Conservation (phyloP, 208 protist genomes). For the Wallacemonas rigidus region DNA sequence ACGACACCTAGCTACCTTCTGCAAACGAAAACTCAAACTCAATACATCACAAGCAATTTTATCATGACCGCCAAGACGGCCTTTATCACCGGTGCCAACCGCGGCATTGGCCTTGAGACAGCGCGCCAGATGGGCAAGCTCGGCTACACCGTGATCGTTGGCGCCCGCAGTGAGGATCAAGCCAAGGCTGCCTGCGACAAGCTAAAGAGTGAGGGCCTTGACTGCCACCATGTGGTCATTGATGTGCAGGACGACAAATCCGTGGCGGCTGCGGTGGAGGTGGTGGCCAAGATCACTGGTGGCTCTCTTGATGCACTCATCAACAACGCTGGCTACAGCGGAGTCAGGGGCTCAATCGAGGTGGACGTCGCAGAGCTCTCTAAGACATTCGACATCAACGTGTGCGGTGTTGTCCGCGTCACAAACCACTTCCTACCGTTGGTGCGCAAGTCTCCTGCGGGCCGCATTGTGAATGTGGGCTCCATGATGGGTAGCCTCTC, state of each 20-base stretch:
- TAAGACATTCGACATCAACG: constrained; percentile 64
- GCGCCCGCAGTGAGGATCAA: constrained; percentile 36
- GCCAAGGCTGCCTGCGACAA: constrained; percentile 46
- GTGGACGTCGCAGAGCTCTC: constrained; percentile 41
- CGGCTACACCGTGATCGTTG: constrained; percentile 70
- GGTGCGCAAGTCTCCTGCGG: constrained; percentile 54
- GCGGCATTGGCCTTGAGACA: constrained; percentile 79
- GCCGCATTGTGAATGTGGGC: constrained; percentile 76
- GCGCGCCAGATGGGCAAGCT: constrained; percentile 56
- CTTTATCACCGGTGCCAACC: constrained; percentile 82
- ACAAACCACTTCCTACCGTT: constrained; percentile 69
- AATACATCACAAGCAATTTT: background rate
- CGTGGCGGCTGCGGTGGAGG: constrained; percentile 43
- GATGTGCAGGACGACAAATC: constrained; percentile 49
- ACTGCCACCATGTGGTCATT: constrained; percentile 42
- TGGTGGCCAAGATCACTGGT: constrained; percentile 39
- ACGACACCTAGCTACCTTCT: background rate
- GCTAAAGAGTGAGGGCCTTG: constrained; percentile 33
- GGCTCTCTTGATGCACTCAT: constrained; percentile 66
- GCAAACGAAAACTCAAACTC: background rate
- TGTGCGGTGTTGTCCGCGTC: constrained; percentile 54
- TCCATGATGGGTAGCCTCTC: constrained; percentile 71
- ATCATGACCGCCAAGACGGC: constrained; percentile 29
- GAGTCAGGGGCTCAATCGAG: constrained; percentile 17
- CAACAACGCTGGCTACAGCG: constrained; percentile 64